phyloP scores from a whole-genome alignment of 371 early-diverging fungal genomes.

The Rhizopus delemar region DNA sequence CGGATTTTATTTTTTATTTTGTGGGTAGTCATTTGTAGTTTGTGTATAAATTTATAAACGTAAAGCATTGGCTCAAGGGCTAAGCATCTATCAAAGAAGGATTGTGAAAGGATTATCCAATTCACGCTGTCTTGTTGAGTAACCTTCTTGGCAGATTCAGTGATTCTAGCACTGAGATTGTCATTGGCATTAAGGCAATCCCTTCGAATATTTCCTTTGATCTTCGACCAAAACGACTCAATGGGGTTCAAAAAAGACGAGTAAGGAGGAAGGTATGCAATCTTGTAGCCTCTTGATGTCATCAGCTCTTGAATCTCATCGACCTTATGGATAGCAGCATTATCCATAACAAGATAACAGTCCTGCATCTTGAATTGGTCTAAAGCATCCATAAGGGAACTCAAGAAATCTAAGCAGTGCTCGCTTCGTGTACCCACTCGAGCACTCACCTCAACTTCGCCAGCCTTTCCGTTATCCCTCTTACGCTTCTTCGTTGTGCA shows the following conservation, averaged over 20 bases:
- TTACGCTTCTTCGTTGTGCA: slow-evolving; percentile 5
- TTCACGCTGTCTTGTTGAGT: slow-evolving; percentile 1
- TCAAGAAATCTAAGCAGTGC: slow-evolving; percentile 3
- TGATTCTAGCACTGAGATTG: background rate
- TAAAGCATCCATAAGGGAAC: slow-evolving; percentile 3
- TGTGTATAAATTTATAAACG: too few species aligned
- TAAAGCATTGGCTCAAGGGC: background rate
- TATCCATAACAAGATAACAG: slow-evolving; percentile 12
- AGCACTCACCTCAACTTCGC: slow-evolving; percentile 7
- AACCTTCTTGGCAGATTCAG: slow-evolving; percentile 5
- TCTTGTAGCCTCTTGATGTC: slow-evolving; percentile 5
- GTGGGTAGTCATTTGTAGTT: too few species aligned
- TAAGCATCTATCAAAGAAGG: slow-evolving; percentile 20
- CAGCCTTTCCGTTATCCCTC: slow-evolving; percentile 3
- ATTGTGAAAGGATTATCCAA: slow-evolving; percentile 12
- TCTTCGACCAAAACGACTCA: slow-evolving; percentile 19
- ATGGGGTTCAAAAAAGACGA: slow-evolving; percentile 16
- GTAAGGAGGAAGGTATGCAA: slow-evolving; percentile 12
- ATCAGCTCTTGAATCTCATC: slow-evolving; percentile 7
- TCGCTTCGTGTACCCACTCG: slow-evolving; percentile 10
- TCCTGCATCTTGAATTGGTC: slow-evolving; percentile 1
- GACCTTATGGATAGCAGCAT: slow-evolving; percentile 11
- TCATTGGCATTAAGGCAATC: slow-evolving; percentile 8
- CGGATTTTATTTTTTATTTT: too few species aligned
- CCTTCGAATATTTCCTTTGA: slow-evolving; percentile 10